Conservation (phyloP, 768 basidiomycete species). For the Gymnopilus junonius region DNA sequence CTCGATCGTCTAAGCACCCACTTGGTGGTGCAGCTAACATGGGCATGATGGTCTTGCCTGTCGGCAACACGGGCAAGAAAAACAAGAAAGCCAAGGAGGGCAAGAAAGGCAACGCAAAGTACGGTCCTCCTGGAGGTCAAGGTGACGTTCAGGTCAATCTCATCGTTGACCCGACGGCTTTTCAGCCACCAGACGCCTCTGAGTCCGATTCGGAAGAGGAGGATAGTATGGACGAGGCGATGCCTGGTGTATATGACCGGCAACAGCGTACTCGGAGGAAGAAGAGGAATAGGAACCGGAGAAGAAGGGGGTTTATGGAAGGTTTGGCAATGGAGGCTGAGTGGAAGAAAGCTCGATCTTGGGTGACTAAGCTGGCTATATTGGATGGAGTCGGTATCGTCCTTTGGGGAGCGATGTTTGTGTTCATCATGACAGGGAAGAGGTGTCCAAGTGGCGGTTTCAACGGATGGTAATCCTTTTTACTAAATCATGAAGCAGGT, state of each 20-base stretch:
- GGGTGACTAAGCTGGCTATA: slow-evolving; percentile 54
- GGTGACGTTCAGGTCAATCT: slow-evolving; percentile 77
- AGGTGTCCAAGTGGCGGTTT: slow-evolving; percentile 66
- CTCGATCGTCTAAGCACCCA: slow-evolving; percentile 19
- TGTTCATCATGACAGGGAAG: slow-evolving; percentile 63
- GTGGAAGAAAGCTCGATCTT: slow-evolving; percentile 60
- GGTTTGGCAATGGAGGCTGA: slow-evolving; percentile 67
- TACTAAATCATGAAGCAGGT: not conserved
- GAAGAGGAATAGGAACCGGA: slow-evolving; percentile 41
- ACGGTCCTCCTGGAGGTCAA: slow-evolving; percentile 37
- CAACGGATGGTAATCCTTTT: slow-evolving; percentile 56
- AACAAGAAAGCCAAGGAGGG: slow-evolving; percentile 36
- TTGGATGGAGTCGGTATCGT: slow-evolving; percentile 52
- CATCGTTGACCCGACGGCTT: slow-evolving; percentile 69
- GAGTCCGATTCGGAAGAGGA: slow-evolving; percentile 43
- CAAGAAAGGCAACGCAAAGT: slow-evolving; percentile 44
- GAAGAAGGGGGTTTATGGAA: slow-evolving; percentile 57
- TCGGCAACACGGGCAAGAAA: slow-evolving; percentile 47
- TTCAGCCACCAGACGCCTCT: slow-evolving; percentile 45
- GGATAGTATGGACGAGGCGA: slow-evolving; percentile 34
- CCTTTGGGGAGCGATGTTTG: slow-evolving; percentile 62
- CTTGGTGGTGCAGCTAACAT: slow-evolving; percentile 50
- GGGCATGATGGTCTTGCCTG: slow-evolving; percentile 65
- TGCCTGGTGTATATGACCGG: slow-evolving; percentile 40
- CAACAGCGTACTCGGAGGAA: slow-evolving; percentile 30